Conservation (phyloP, 371 early-diverging fungal species). For the Circinella umbellata region DNA sequence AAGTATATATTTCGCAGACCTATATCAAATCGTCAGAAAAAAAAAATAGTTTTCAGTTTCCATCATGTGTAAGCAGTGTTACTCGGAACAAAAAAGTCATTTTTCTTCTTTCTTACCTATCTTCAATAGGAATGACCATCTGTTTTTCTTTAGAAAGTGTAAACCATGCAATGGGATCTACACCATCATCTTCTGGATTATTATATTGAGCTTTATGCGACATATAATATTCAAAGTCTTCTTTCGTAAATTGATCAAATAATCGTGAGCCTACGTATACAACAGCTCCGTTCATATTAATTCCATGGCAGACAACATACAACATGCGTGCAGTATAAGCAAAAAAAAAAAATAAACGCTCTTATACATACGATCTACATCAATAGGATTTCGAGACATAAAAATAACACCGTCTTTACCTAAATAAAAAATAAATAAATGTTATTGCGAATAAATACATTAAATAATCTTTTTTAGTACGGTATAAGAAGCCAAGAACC, state of each 20-base stretch:
- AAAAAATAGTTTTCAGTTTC: not conserved
- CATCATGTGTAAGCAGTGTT: not conserved
- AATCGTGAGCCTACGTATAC: conserved; percentile 19
- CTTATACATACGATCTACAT: conserved; percentile 23
- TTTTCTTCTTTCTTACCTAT: conserved; percentile 3
- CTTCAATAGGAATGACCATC: conserved; percentile 14
- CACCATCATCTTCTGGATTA: conserved; percentile 10
- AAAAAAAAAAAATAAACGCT: too few species aligned
- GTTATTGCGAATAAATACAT: not conserved
- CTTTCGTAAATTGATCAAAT: conserved; percentile 28
- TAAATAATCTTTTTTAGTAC: too few species aligned
- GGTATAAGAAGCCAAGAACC: too few species aligned
- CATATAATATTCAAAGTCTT: conserved; percentile 22
- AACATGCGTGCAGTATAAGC: too few species aligned
- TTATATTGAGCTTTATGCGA: conserved; percentile 10
- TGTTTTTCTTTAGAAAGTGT: conserved; percentile 22
- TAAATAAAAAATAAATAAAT: not conserved
- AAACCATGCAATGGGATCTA: conserved; percentile 33
- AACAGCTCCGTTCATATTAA: not conserved
- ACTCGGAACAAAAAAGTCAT: not conserved
- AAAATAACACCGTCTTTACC: conserved; percentile 36
- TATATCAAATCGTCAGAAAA: not conserved
- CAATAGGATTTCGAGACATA: conserved; percentile 29
- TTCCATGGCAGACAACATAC: too few species aligned
- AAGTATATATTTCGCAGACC: conserved; percentile 34